Evolutionary conservation across 805 yeast species (phyloP), one percentile per base, ranked within the genome.

Genomic region (Zygotorulaspora sp.): DNA sequence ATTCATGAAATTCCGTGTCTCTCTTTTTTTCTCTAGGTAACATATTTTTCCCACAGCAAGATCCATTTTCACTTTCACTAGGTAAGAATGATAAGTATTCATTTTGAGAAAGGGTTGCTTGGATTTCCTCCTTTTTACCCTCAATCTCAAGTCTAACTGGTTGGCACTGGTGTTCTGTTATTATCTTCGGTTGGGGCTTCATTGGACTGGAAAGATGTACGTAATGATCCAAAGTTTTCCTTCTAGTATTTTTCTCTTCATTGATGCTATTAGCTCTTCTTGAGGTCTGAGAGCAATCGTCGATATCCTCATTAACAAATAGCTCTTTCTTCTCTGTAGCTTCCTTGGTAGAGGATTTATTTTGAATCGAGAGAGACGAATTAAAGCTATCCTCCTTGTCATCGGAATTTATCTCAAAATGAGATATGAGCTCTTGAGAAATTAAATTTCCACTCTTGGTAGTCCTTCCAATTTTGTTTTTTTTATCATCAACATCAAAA

Each of bases 131-230:
- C 16, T 41, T 40, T 11, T 49, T 30, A 18, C 51, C 59, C 23
- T 48, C 61, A 16, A 53, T 48, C 22, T 51, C 51, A 30, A 56
- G 44, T 1, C 49, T 43, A 7, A 55, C 47, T 14, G 41, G 16
- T 13, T 38, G 35, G 23, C 33, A 36, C 16, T 18, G 16, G 6
- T 30, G 18, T 5, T 8, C 21, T 4, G 38, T n/a, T 4, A 9
- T 17, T 6, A 5, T 26, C 17, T 5, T 14, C n/a, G 16, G 5
- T 26, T 26, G 17, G 5, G 30, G 8, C 8, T 5, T 26, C n/a
- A 11, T 12, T 11, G 15, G 14, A 14, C 10, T 26, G 10, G 38
- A 19, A 10, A 37, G 29, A 19, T 38, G 36, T 17, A 30, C 37
- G 25, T 32, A 38, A 8, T 34, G 24, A 14, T 38, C 34, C 11